A percentile compares a stretch with the other conserved stretches of the same genome.
These are phyloP conservation scores for Rhodamnia rubescens DNA, from an alignment of 345 rosid species.

Conservation along the genomic window DNA sequence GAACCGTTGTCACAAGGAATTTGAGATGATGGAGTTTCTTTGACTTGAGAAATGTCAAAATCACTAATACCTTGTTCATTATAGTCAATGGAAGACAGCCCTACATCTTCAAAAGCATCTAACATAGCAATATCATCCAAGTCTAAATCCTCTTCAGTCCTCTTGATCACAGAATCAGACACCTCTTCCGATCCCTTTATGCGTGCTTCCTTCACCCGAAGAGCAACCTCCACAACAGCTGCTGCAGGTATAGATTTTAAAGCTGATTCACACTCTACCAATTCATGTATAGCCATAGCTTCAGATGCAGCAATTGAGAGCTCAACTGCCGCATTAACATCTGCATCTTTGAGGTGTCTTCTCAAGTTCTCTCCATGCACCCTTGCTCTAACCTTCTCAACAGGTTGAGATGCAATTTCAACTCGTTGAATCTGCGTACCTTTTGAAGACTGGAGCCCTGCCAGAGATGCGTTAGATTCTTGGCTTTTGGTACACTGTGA, in stretches of 20 bases:
- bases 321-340: slow-evolving; percentile 35
- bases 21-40: slow-evolving; percentile 31
- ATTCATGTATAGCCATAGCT: slow-evolving; percentile 47
- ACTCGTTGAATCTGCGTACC: not conserved
- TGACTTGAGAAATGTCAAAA: slow-evolving; percentile 30
- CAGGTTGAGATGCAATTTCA: slow-evolving; percentile 9
- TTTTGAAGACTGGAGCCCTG: not conserved
- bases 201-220: slow-evolving; percentile 49
- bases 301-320: slow-evolving; percentile 64
- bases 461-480: not conserved
- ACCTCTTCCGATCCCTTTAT: slow-evolving; percentile 16
- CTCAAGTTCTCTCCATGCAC: slow-evolving; percentile 6
- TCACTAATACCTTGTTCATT: slow-evolving; percentile 7
- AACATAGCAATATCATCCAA: slow-evolving; percentile 33
- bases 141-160: slow-evolving; percentile 20
- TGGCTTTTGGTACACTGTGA: slow-evolving; percentile 14
- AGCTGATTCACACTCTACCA: slow-evolving; percentile 21
- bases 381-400: not conserved
- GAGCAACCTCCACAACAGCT: slow-evolving; percentile 50
- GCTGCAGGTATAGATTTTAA: slow-evolving; percentile 15
- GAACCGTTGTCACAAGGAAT: slow-evolving; percentile 4
- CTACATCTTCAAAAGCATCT: slow-evolving; percentile 49
- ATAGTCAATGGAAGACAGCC: slow-evolving; percentile 14
- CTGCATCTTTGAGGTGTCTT: slow-evolving; percentile 14
- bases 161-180: slow-evolving; percentile 6